Conservation (phyloP, 2,329 filamentous ascomycete genomes). For the Penicillium sp. region DNA sequence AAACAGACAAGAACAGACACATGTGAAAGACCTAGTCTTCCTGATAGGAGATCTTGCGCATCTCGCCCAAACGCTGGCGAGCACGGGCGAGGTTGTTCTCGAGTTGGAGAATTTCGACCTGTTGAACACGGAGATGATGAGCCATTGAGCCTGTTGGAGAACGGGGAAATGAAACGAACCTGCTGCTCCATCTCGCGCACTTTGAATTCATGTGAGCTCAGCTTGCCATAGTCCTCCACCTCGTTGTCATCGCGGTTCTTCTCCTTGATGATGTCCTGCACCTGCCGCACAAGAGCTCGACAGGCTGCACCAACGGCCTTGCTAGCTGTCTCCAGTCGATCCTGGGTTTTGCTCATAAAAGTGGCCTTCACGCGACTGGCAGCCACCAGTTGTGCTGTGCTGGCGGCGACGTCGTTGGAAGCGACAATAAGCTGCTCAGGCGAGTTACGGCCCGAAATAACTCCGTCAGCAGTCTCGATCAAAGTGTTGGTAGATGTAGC, state of each 20-base stretch:
- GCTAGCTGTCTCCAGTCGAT: conserved; percentile 82
- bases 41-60: conserved; percentile 95
- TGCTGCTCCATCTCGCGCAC: conserved; percentile 99
- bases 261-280: conserved; percentile 90
- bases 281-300: conserved; percentile 81
- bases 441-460: conserved; percentile 85
- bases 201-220: conserved; percentile 96
- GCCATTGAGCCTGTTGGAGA: background rate
- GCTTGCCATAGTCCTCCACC: conserved; percentile 77
- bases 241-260: conserved; percentile 75
- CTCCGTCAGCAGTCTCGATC: conserved; percentile 96
- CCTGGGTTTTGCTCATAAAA: conserved; percentile 97
- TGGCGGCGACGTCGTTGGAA: conserved; percentile 93
- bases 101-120: conserved; percentile 96
- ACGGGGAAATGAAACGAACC: conserved; percentile 56
- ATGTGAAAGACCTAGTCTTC: conserved; percentile 58
- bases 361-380: conserved; percentile 94
- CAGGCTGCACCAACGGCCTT: conserved; percentile 92
- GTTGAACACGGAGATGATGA: conserved; percentile 13
- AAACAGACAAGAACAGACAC: background rate
- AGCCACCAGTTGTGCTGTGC: conserved; percentile 92
- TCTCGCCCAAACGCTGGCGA: conserved; percentile 82
- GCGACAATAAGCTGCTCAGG: conserved; percentile 97
- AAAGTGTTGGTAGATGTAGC: conserved; percentile 89
- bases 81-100: conserved; percentile 82